Conservation (phyloP, 2,329 filamentous ascomycete species). For the Remersonia thermophila region DNA sequence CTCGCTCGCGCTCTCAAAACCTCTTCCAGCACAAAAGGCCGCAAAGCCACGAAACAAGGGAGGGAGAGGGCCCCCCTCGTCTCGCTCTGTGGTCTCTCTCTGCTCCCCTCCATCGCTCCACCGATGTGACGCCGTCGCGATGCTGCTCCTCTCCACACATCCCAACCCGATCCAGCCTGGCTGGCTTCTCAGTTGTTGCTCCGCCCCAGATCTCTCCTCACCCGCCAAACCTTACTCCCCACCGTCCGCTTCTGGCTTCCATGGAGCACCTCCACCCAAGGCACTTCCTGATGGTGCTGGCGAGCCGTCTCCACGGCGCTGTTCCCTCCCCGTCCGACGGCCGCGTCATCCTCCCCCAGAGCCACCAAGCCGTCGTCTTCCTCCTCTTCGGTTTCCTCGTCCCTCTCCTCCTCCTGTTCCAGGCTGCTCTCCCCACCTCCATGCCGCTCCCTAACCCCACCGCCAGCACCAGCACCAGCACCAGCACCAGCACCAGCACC, state of each 20-base stretch:
- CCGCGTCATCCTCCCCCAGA: constrained; percentile 8
- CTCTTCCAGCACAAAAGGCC: no score
- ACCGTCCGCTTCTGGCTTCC: constrained; percentile 43
- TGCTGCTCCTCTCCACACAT: no score
- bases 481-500: neutral
- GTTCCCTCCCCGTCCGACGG: neutral
- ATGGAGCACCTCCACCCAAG: constrained; percentile 46
- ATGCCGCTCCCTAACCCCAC: constrained; percentile 19
- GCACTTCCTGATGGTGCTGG: constrained; percentile 4
- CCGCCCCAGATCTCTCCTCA: constrained; percentile 48
- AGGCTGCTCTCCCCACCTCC: constrained; percentile 12
- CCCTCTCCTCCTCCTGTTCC: neutral
- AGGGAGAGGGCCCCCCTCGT: no score
- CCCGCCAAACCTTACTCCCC: constrained; percentile 51
- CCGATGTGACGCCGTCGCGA: no score
- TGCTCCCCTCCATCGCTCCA: no score
- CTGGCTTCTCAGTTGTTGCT: constrained; percentile 1
- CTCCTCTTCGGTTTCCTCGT: neutral
- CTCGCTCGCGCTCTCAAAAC: no score
- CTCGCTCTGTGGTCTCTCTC: no score
- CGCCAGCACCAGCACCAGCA: constrained; percentile 18
- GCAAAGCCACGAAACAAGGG: no score
- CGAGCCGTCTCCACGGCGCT: no score
- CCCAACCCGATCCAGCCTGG: no score
- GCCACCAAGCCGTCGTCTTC: constrained; percentile 20